A percentile compares a stretch with the other conserved stretches of the same genome.
phyloP scores from a whole-genome alignment of 2,329 filamentous ascomycete species.

The Alternaria panax region DNA sequence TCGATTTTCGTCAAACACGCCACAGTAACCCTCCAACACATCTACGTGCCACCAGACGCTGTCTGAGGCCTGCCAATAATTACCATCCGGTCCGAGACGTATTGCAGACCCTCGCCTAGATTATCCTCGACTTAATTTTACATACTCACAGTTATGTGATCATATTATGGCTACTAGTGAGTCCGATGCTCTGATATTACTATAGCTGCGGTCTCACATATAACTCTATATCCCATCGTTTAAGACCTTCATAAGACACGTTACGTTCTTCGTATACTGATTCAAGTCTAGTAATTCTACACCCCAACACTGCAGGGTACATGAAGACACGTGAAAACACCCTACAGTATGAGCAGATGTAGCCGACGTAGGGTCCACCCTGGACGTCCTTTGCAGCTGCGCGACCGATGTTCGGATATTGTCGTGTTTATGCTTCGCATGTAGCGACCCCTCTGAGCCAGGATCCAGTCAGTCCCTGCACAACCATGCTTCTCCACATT shows the following conservation, averaged over 20 bases:
- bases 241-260: conserved; percentile 8
- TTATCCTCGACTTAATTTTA: conserved; percentile 9
- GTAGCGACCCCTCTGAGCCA: conserved; percentile 19
- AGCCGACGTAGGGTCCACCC: conserved; percentile 19
- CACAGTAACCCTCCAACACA: conserved; percentile 1
- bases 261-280: conserved; percentile 15
- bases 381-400: conserved; percentile 24
- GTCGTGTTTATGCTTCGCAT: conserved; percentile 37
- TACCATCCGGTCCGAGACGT: not conserved
- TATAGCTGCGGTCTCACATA: conserved; percentile 34
- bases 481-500: conserved; percentile 24
- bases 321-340: conserved; percentile 23
- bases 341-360: conserved; percentile 21
- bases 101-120: not conserved
- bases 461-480: conserved; percentile 14
- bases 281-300: conserved; percentile 17
- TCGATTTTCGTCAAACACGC: not conserved
- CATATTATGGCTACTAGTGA: conserved; percentile 17
- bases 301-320: conserved; percentile 26
- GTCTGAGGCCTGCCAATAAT: not conserved
- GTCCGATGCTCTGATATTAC: conserved; percentile 22
- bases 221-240: conserved; percentile 24
- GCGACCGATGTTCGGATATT: conserved; percentile 20
- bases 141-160: conserved; percentile 8
- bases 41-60: not conserved